These are phyloP conservation scores for Pichia californica DNA, from an alignment of 805 yeast species.

Conservation along the genomic window DNA sequence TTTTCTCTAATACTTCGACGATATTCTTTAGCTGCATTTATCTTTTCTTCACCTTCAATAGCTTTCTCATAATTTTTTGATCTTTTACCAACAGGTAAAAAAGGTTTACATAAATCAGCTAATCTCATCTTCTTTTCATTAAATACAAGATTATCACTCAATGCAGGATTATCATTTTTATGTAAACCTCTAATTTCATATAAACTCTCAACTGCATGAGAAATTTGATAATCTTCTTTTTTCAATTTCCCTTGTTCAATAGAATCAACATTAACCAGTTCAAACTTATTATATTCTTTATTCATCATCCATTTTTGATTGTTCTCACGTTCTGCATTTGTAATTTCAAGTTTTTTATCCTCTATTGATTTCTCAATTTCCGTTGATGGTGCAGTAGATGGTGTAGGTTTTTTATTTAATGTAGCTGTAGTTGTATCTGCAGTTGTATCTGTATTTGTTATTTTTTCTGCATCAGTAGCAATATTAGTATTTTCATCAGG, in stretches of 20 bases:
- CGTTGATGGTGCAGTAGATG: too few relatives aligned
- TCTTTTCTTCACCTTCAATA: conserved; percentile 38
- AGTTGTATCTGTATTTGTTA: too few relatives aligned
- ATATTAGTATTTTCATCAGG: too few relatives aligned
- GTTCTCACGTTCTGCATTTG: conserved; percentile 4
- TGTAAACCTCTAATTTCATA: conserved; percentile 26
- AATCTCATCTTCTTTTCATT: conserved; percentile 52
- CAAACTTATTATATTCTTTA: conserved; percentile 2
- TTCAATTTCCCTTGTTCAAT: conserved; percentile 6
- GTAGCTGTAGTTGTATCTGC: too few relatives aligned
- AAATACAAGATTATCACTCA: conserved; percentile 37
- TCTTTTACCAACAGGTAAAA: conserved; percentile 57
- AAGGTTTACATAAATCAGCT: conserved; percentile 66
- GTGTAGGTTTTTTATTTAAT: too few relatives aligned
- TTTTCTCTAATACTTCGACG: conserved; percentile 33
- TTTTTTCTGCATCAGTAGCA: too few relatives aligned
- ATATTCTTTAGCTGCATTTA: conserved; percentile 18
- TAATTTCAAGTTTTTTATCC: not conserved
- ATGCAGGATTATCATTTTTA: conserved; percentile 35
- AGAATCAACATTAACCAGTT: conserved; percentile 4
- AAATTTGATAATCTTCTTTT: conserved; percentile 9
- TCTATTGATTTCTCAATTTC: too few relatives aligned
- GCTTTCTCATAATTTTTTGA: conserved; percentile 55
- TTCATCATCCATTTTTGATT: conserved; percentile 11
- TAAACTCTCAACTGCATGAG: conserved; percentile 14